Evolutionary conservation across 2,329 filamentous ascomycete species (phyloP).

Genomic region (Calonectria pseudoreteaudii): DNA sequence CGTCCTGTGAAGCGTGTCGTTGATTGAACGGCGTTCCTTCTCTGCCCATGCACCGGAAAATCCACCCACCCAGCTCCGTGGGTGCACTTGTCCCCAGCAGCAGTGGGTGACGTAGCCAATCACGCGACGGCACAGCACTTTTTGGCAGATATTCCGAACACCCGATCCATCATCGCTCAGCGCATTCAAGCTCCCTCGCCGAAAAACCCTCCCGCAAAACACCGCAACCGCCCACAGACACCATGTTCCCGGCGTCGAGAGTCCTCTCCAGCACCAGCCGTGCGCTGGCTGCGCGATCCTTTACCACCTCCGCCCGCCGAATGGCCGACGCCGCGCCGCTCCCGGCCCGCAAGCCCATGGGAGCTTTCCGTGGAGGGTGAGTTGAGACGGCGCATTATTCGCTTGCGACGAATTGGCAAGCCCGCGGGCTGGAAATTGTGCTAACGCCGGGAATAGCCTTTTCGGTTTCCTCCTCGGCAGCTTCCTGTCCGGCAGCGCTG

Average conservation of each 20-base stretch:
- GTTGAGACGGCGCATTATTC: conserved; percentile 41
- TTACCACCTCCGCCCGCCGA: conserved; percentile 64
- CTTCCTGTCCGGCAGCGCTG: conserved; percentile 79
- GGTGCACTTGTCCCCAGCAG: conserved; percentile 5
- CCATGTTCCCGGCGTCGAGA: conserved; percentile 59
- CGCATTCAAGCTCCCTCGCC: conserved; percentile 31
- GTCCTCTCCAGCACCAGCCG: conserved; percentile 56
- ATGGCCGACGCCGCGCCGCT: conserved; percentile 59
- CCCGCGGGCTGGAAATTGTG: not conserved
- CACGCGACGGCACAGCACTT: conserved; percentile 31
- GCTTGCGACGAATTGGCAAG: conserved; percentile 10
- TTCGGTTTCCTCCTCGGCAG: conserved; percentile 93
- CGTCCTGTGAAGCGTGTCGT: not conserved
- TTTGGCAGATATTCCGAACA: conserved; percentile 43
- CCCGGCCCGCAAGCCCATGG: conserved; percentile 68
- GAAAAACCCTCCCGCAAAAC: conserved; percentile 27
- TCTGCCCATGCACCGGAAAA: conserved; percentile 30
- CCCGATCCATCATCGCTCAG: conserved; percentile 38
- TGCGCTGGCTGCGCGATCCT: conserved; percentile 53
- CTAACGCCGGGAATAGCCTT: conserved; percentile 65
- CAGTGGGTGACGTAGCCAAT: conserved; percentile 41
- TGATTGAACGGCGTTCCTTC: not conserved
- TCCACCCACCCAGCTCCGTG: conserved; percentile 31
- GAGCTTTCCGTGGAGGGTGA: conserved; percentile 72
- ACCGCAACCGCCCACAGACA: conserved; percentile 31